Percentiles rank a stretch among this genome's conserved stretches.
Evolutionary conservation across 495 filamentous ascomycete species (phyloP).

Genomic region (Penicillium macrosclerotiorum): DNA sequence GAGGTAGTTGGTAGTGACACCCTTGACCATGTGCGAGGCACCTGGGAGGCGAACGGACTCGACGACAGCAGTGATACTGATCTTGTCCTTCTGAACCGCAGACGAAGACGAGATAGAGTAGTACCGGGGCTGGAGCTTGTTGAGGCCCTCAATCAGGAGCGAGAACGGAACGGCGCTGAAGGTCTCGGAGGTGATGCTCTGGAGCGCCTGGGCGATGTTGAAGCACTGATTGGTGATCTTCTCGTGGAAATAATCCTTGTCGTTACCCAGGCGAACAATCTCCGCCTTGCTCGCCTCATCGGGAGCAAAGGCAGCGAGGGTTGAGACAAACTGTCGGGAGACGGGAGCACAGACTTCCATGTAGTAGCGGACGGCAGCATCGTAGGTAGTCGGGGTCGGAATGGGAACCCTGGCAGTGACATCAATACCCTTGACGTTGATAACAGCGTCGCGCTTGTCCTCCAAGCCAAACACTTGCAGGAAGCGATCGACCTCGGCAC

Average conservation of each 20-base stretch:
- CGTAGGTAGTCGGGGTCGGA: constrained; percentile 94
- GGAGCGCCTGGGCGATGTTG: constrained; percentile 89
- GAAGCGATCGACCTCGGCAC: constrained; percentile 89
- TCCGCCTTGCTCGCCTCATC: constrained; percentile 80
- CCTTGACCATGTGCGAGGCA: constrained; percentile 78
- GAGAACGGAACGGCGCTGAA: constrained; percentile 92
- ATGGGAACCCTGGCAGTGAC: constrained; percentile 97
- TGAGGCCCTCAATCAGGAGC: constrained; percentile 86
- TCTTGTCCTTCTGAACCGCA: constrained; percentile 85
- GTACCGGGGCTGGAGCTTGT: constrained; percentile 95
- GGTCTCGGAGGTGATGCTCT: constrained; percentile 66
- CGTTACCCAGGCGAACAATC: constrained; percentile 80
- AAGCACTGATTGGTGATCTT: constrained; percentile 78
- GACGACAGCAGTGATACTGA: constrained; percentile 93
- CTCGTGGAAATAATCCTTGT: constrained; percentile 95
- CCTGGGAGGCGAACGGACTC: constrained; percentile 77
- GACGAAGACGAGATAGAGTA: constrained; percentile 99
- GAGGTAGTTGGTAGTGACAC: constrained; percentile 96
- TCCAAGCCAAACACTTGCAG: constrained; percentile 72
- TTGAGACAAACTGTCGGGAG: constrained; percentile 91
- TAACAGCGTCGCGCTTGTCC: constrained; percentile 76
- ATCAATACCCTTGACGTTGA: constrained; percentile 90
- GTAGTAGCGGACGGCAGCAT: constrained; percentile 91
- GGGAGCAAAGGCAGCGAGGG: constrained; percentile 85
- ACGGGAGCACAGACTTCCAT: constrained; percentile 95